Evolutionary conservation across 2,329 filamentous ascomycete genomes (phyloP).

Genomic region (Zymoseptoria passerinii): DNA sequence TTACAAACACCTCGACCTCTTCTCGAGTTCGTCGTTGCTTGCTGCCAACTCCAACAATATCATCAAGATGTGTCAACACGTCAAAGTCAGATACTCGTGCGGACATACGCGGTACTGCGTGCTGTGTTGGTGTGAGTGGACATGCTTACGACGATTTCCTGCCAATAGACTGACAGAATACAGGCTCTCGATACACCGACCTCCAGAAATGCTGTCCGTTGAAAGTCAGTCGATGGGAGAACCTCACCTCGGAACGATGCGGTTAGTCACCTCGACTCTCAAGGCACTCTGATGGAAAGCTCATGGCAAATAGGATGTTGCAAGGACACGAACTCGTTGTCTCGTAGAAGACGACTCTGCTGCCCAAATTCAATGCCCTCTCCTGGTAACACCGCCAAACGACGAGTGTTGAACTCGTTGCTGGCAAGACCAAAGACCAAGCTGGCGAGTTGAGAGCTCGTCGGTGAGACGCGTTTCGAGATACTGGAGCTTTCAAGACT

Average conservation of each 20-base stretch:
- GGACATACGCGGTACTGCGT: slow-evolving; percentile 14
- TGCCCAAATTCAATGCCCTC: background rate
- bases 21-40: background rate
- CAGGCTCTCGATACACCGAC: slow-evolving; percentile 14
- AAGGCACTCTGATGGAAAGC: background rate
- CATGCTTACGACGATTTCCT: no score
- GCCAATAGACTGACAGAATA: background rate
- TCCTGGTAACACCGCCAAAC: background rate
- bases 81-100: slow-evolving; percentile 13
- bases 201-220: slow-evolving; percentile 13
- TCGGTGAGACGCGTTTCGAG: background rate
- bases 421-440: background rate
- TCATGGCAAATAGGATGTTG: slow-evolving; percentile 7
- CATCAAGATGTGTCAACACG: slow-evolving; percentile 12
- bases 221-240: slow-evolving; percentile 10
- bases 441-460: background rate
- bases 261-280: slow-evolving; percentile 2
- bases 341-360: slow-evolving; percentile 4
- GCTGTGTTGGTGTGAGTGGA: slow-evolving; percentile 14
- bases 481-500: background rate
- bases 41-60: background rate
- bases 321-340: slow-evolving; percentile 13
- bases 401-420: background rate
- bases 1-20: background rate
- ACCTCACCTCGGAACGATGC: slow-evolving; percentile 10